A percentile compares a stretch with the other conserved stretches of the same genome.
phyloP scores from a whole-genome alignment of 208 protist genomes.

The Phytomonas francai region DNA sequence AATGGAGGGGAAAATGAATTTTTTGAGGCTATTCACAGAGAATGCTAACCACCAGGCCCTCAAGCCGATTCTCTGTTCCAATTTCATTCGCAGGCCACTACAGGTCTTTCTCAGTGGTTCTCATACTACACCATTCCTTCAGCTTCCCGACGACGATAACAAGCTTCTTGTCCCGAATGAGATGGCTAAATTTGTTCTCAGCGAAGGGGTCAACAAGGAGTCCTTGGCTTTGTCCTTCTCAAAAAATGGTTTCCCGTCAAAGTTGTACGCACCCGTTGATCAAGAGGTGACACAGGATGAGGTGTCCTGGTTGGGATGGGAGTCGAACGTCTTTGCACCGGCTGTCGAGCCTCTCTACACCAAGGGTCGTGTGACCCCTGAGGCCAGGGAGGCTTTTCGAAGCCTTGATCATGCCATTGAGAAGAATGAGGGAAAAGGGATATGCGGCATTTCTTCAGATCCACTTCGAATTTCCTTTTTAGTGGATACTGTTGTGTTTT shows the following conservation, averaged over 20 bases:
- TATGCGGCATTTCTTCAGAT: constrained; percentile 9
- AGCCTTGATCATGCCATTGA: constrained; percentile 46
- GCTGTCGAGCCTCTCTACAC: constrained; percentile 68
- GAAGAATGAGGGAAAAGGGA: constrained; percentile 25
- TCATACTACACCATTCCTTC: constrained; percentile 52
- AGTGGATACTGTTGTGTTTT: constrained; percentile 67
- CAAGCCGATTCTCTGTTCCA: constrained; percentile 64
- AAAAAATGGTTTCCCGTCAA: not conserved
- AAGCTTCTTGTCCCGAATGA: constrained; percentile 68
- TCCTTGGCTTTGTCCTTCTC: constrained; percentile 2
- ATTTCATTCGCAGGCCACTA: constrained; percentile 39
- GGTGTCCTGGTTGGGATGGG: constrained; percentile 80
- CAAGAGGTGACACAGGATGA: constrained; percentile 34
- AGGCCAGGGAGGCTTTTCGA: constrained; percentile 35
- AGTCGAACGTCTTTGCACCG: constrained; percentile 51
- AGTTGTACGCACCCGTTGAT: not conserved
- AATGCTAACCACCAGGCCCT: constrained; percentile 86
- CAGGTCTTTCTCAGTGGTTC: constrained; percentile 57
- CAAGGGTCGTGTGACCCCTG: constrained; percentile 43
- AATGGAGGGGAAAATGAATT: constrained; percentile 8
- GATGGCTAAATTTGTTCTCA: constrained; percentile 37
- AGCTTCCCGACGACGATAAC: constrained; percentile 35
- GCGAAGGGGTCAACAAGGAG: constrained; percentile 4
- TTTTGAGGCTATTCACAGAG: constrained; percentile 68
- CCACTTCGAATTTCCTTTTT: constrained; percentile 35